Conservation (phyloP, 192 early-diverging fungal species). For the Backusella liffmaniae region DNA sequence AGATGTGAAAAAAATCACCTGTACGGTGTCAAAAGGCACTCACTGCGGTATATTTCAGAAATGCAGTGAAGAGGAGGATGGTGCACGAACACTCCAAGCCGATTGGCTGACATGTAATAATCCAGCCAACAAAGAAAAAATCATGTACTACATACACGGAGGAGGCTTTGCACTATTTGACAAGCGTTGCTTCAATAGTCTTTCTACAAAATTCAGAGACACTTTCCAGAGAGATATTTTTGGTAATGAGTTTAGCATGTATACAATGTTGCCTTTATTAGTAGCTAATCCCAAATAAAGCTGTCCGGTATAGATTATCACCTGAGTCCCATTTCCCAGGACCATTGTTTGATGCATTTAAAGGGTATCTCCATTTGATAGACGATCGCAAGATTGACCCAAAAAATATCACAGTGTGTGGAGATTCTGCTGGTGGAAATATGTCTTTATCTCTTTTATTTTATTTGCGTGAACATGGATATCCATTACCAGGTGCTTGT, state of each 20-base stretch:
- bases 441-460: constrained; percentile 51
- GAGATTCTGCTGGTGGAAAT: constrained; percentile 72
- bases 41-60: constrained; percentile 3
- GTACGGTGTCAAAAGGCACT: neutral
- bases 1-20: neutral
- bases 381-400: constrained; percentile 50
- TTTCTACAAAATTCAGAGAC: neutral
- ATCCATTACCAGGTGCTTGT: constrained; percentile 44
- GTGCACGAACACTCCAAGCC: constrained; percentile 4
- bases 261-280: neutral
- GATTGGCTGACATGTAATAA: constrained; percentile 3
- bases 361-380: constrained; percentile 34
- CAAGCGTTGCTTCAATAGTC: neutral
- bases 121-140: neutral
- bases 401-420: constrained; percentile 58
- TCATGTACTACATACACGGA: constrained; percentile 15
- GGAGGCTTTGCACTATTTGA: constrained; percentile 6
- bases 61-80: neutral
- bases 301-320: neutral
- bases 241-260: constrained; percentile 3
- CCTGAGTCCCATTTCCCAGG: constrained; percentile 6
- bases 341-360: neutral
- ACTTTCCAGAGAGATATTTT: constrained; percentile 3
- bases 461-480: constrained; percentile 55
- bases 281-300: neutral